Evolutionary conservation across 2,329 filamentous ascomycete genomes (phyloP).

Genomic region (Amesomyces nigricolor): DNA sequence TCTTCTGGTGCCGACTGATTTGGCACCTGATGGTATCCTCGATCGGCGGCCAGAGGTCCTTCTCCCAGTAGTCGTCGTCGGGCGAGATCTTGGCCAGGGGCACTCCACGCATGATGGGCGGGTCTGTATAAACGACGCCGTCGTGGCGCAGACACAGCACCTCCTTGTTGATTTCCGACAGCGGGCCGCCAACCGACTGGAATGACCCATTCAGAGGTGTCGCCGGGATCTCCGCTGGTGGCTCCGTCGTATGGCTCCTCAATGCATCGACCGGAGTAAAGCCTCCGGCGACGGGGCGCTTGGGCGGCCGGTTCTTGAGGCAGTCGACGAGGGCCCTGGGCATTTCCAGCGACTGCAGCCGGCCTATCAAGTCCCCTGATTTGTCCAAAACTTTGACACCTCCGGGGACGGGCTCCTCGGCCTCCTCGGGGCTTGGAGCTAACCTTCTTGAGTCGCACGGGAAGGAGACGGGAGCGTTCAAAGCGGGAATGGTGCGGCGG

Average conservation of each 20-base stretch:
- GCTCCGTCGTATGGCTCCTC: not conserved
- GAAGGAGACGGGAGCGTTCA: conserved; percentile 4
- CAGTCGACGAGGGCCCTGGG: conserved; percentile 38
- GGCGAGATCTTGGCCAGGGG: conserved; percentile 47
- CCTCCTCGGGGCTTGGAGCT: not conserved
- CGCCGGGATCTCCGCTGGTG: not conserved
- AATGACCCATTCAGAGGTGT: conserved; percentile 12
- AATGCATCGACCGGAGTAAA: conserved; percentile 32
- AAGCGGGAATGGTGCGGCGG: conserved; percentile 8
- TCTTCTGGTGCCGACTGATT: conserved; percentile 44
- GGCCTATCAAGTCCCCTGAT: conserved; percentile 36
- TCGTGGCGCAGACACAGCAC: conserved; percentile 44
- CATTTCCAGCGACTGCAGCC: conserved; percentile 33
- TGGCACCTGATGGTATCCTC: conserved; percentile 39
- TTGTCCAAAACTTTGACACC: conserved; percentile 35
- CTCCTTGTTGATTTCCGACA: conserved; percentile 41
- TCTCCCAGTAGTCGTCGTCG: conserved; percentile 51
- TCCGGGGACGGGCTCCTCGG: conserved; percentile 14
- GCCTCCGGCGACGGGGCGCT: conserved; percentile 36
- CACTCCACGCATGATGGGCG: conserved; percentile 48
- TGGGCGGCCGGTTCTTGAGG: conserved; percentile 35
- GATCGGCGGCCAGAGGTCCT: conserved; percentile 43
- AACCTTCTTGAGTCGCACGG: not conserved
- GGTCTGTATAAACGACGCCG: conserved; percentile 45
- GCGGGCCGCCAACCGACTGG: conserved; percentile 13